These are phyloP conservation scores for Colletotrichum sp. DNA, from an alignment of 2,329 filamentous ascomycete genomes.

Conservation along the genomic window DNA sequence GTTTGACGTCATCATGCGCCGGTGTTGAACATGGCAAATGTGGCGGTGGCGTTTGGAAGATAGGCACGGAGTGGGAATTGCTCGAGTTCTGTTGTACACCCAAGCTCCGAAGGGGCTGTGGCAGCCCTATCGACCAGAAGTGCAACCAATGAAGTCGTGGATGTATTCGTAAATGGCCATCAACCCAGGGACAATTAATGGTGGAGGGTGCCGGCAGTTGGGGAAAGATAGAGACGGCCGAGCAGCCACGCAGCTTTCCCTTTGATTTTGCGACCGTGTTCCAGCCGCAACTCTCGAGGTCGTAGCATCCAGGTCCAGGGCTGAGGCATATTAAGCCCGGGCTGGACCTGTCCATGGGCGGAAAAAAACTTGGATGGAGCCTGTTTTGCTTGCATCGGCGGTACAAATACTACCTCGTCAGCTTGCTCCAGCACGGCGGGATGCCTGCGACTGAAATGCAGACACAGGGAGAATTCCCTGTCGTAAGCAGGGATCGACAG, in stretches of 20 bases:
- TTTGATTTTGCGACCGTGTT: not conserved
- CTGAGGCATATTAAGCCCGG: not conserved
- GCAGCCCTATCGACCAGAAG: not conserved
- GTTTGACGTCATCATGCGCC: not conserved
- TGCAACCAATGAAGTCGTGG: not conserved
- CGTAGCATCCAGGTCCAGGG: not conserved
- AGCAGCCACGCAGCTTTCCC: not conserved
- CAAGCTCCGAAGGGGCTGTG: not conserved
- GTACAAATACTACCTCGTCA: not conserved
- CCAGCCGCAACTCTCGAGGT: not conserved
- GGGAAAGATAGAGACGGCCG: not conserved
- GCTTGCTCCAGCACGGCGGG: not conserved
- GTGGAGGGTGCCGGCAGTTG: not conserved
- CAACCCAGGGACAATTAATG: not conserved
- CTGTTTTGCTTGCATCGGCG: not conserved
- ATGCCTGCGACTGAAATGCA: not conserved
- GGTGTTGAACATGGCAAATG: not conserved
- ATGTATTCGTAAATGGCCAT: not conserved
- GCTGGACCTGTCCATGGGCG: not conserved
- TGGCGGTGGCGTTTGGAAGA: not conserved
- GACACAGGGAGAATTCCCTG: not conserved
- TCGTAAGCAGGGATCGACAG: not conserved
- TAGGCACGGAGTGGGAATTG: not conserved
- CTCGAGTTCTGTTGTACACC: not conserved
- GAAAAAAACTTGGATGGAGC: not conserved